These are phyloP conservation scores for Pyrenophora tritici-repentis DNA, from an alignment of 2,329 filamentous ascomycete genomes.

Conservation along the genomic window DNA sequence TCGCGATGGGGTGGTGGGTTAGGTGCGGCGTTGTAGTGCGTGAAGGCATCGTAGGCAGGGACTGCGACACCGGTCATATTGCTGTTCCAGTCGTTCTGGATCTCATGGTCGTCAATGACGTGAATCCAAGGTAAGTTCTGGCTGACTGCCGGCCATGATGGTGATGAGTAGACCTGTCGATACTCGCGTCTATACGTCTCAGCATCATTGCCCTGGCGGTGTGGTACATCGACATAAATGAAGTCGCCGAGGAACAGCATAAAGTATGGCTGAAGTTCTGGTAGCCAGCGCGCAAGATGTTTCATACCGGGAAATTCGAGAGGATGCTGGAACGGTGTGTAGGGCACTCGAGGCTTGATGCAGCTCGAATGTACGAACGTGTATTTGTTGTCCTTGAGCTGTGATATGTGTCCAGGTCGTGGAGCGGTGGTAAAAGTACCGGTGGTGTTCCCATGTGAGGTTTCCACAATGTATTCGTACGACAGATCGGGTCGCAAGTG, in stretches of 20 bases:
- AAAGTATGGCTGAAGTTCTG: conserved; percentile 72
- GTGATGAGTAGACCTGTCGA: conserved; percentile 91
- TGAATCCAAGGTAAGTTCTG: conserved; percentile 95
- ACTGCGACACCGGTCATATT: conserved; percentile 81
- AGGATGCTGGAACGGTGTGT: conserved; percentile 81
- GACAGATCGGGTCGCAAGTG: conserved; percentile 70
- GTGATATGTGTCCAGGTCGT: conserved; percentile 65
- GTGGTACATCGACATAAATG: conserved; percentile 88
- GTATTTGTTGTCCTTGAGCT: conserved; percentile 68
- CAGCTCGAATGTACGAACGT: conserved; percentile 93
- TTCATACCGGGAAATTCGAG: conserved; percentile 80
- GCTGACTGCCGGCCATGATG: conserved; percentile 79
- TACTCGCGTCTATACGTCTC: conserved; percentile 90
- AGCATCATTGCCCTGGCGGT: conserved; percentile 70
- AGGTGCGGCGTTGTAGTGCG: conserved; percentile 79
- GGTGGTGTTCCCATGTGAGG: conserved; percentile 76
- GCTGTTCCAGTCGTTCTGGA: conserved; percentile 87
- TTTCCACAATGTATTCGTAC: conserved; percentile 76
- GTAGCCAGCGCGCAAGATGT: conserved; percentile 74
- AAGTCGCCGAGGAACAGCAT: conserved; percentile 81
- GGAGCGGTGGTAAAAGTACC: conserved; percentile 83
- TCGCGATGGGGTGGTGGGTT: conserved; percentile 75
- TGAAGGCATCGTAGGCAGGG: conserved; percentile 81
- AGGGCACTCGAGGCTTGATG: conserved; percentile 89
- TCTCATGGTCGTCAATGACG: conserved; percentile 95